Evolutionary conservation across 2,329 filamentous ascomycete species (phyloP).

Genomic region (Fusarium subtropicale): DNA sequence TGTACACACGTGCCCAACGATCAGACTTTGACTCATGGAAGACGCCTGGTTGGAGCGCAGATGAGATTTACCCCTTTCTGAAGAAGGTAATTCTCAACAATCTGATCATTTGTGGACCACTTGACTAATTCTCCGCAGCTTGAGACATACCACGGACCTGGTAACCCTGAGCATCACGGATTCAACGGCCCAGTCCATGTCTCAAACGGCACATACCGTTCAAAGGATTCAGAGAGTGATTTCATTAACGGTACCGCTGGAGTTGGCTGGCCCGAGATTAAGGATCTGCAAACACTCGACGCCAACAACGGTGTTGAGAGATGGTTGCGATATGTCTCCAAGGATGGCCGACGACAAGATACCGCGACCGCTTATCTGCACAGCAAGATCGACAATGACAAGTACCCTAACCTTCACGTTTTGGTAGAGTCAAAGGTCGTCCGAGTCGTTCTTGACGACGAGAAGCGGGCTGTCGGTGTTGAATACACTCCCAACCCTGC

Average conservation of each 20-base stretch:
- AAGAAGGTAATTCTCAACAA: constrained; percentile 44
- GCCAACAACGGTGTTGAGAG: constrained; percentile 50
- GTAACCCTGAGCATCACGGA: constrained; percentile 61
- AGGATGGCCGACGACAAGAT: constrained; percentile 67
- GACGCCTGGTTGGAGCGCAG: constrained; percentile 49
- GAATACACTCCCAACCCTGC: constrained; percentile 63
- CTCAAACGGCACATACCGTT: constrained; percentile 61
- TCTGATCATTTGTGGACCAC: too few relatives aligned
- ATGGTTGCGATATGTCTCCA: constrained; percentile 55
- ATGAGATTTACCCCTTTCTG: constrained; percentile 50
- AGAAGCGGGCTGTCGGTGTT: constrained; percentile 67
- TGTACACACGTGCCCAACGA: constrained; percentile 50
- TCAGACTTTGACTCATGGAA: constrained; percentile 53
- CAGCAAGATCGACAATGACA: constrained; percentile 47
- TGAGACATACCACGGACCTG: constrained; percentile 66
- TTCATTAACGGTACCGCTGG: constrained; percentile 61
- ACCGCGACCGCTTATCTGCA: constrained; percentile 63
- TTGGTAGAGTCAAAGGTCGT: constrained; percentile 67
- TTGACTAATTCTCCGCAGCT: constrained; percentile 47
- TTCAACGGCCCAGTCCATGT: constrained; percentile 66
- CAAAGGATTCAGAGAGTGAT: constrained; percentile 56
- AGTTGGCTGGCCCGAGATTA: constrained; percentile 63
- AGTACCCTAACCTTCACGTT: constrained; percentile 69
- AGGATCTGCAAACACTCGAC: constrained; percentile 65
- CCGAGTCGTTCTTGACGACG: constrained; percentile 63